Base-by-base conservation (phyloP, 1,139 yeast species). In the Hemisphaericaspora lyxosophila region DNA sequence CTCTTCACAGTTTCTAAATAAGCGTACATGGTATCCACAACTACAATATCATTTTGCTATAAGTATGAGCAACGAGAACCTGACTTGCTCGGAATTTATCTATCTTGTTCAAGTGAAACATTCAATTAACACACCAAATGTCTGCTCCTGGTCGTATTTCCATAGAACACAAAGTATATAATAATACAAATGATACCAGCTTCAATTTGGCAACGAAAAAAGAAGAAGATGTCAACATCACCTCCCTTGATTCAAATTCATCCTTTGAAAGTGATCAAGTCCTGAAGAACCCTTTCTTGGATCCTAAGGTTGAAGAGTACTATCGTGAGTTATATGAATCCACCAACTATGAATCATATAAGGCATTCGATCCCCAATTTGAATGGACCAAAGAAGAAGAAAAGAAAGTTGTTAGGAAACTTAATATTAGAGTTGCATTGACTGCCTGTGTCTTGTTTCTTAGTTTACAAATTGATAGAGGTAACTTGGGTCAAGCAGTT, bases 321-420 rank as follows among this genome's bases (percentile, higher is more conserved):
- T 64, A 61, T 40, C 49, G 55, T n/a, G 45, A 49, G 5, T 28
- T 66, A n/a, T 66, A 66, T 39, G 62, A 57, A 19, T 46, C 45
- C 2, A 51, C 59, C 19, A 33, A 59, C 2, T 67, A 67, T 45
- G 72, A 66, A 43, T 59, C 71, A 44, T 53, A 59, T 26, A 48
- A 47, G 22, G 60, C 48, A 9, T 62, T 64, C 37, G 71, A 67
- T 46, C 70, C 71, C 1, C 53, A 54, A 1, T 57, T 60, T 35
- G 55, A 57, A n/a, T 66, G 71, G 72, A 57, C 62, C 4, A 43
- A 47, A 15, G 57, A 55, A 38, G 72, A 66, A 49, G 72, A 66
- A 41, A 51, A 51, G 37, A 54, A 47, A 31, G 39, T 62, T 12
- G 40, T 53, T 6, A 37, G 55, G 28, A 60, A 58, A 34, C 46